Base-by-base conservation (phyloP, 2,329 filamentous ascomycete genomes). In the Amauroascus niger region DNA sequence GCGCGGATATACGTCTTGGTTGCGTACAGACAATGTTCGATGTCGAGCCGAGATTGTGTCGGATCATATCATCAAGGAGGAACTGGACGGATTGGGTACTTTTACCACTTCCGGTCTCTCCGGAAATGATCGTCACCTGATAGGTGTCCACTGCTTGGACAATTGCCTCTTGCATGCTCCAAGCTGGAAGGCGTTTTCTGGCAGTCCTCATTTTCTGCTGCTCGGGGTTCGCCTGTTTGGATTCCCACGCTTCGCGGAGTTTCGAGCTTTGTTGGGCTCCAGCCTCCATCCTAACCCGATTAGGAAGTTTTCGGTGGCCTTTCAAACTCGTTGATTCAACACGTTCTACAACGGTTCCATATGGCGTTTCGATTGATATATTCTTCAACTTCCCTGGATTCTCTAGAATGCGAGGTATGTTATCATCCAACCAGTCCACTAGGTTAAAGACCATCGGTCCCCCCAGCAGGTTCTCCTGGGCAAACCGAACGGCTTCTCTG, bases 31-130 rank as follows among this genome's bases (percentile, higher is more conserved):
- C 82, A 58, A 98, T 95, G 64, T 94, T 96, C 30, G 84, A 87
- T 11, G 81, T 81, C 11, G 79, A 80, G 1, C 91, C 93, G 7
- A 94, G 76, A 6, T 84, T 81, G 44, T 80, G 78, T 57, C 79
- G 77, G 62, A 96, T 95, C 58, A 97, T 74, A 62, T 97, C 88
- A 63, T 98, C 93, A 1, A 98, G 76, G 41, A 98, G 79, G 68
- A 97, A 98, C 67, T 98, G 93, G 32, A 97, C 88, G 1, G 88
- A 93, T 68, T 98, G 93, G 0, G 93, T 97, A 47, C 88, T 95
- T 70, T 98, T 98, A 65, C 93, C 93, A 16, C 88, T 95, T 51
- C 93, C 93, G 3, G 93, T 98, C 71, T 97, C 93, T 61, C 93
- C 93, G 41, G 90, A 94, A 62, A 98, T 93, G 63, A 98, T 96